Base-by-base conservation (phyloP, 352 stramenopile species). In the Phytophthora ramorum region DNA sequence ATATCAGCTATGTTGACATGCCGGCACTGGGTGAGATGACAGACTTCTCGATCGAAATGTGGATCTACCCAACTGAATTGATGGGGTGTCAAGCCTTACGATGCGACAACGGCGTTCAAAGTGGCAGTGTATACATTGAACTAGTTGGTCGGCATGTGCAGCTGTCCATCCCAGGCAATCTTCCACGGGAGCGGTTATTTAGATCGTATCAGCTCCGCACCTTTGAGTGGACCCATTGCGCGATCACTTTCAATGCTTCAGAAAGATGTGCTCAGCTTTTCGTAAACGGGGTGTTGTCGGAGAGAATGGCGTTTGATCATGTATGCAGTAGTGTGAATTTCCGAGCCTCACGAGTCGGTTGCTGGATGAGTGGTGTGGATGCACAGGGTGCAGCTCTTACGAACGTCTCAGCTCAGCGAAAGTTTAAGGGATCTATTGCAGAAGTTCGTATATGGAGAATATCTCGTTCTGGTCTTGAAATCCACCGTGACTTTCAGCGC, bases 31-130 rank as follows among this genome's bases (percentile, higher is more conserved):
- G 87, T 7, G 74, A 88, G 48, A 70, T 81, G 5, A 69, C 69
- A 7, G 78, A 92, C 47, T 94, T 94, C 50, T 90, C 81, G 4
- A 58, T 96, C 13, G 89, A 96, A 58, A 78, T 93, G 61, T 96
- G 89, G 89, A 71, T 96, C 4, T 87, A 79, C 48, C 82, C 89
- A 9, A 79, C 70, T 3, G 84, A 94, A 30, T 62, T 95, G 8
- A 58, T 56, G 0, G 85, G 82, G 2, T 94, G 81, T 47, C 75
- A 85, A 59, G 83, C 83, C 3, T 75, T 96, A 17, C 73, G 87
- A 54, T 90, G 76, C 16, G 87, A 96, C 44, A 90, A 94, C 52
- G 85, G 85, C 4, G 76, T 94, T 58, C 72, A 85, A 45, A 70
- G 57, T 51, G 84, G 87, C 1, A 92, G 85, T 35, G 69, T 93